Percentiles rank a stretch among this genome's conserved stretches.
These are phyloP conservation scores for Rhynchospora pubera DNA, from an alignment of 176 grass and related monocot genomes.

Conservation along the genomic window DNA sequence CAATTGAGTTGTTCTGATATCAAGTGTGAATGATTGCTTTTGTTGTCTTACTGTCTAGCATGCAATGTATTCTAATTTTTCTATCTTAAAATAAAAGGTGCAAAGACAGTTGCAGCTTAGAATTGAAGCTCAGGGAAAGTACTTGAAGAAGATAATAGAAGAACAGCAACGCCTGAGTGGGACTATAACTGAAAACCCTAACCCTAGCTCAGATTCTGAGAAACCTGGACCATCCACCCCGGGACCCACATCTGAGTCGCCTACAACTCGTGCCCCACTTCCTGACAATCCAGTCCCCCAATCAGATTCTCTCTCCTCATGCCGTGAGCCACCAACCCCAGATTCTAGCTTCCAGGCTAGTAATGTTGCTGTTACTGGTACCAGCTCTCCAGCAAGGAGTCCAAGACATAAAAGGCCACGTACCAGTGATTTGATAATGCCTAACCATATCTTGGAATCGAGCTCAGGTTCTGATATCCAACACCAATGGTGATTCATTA, in stretches of 20 bases:
- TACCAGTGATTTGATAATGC: conserved; percentile 34
- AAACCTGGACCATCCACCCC: conserved; percentile 79
- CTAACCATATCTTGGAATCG: conserved; percentile 57
- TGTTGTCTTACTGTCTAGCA: background rate
- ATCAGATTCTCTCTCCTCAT: conserved; percentile 38
- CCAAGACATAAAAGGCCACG: conserved; percentile 44
- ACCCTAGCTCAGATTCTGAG: conserved; percentile 42
- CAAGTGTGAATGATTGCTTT: background rate
- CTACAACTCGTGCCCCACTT: conserved; percentile 27
- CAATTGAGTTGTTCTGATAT: background rate
- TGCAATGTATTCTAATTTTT: conserved; percentile 1
- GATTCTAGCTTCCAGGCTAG: conserved; percentile 60
- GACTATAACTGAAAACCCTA: conserved; percentile 38
- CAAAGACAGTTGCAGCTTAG: conserved; percentile 95
- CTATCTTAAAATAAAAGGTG: conserved; percentile 34
- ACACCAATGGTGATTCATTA: conserved; percentile 43
- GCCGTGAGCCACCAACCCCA: conserved; percentile 55
- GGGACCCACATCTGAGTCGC: conserved; percentile 59
- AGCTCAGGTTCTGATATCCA: conserved; percentile 62
- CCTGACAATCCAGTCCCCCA: conserved; percentile 41
- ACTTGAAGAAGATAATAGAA: conserved; percentile 98
- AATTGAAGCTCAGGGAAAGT: conserved; percentile 97
- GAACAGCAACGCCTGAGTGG: conserved; percentile 66
- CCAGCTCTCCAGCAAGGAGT: conserved; percentile 34
- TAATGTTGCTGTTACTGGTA: background rate